Evolutionary conservation across 1,139 yeast genomes (phyloP).

Genomic region (Nakaseomyces sp.): DNA sequence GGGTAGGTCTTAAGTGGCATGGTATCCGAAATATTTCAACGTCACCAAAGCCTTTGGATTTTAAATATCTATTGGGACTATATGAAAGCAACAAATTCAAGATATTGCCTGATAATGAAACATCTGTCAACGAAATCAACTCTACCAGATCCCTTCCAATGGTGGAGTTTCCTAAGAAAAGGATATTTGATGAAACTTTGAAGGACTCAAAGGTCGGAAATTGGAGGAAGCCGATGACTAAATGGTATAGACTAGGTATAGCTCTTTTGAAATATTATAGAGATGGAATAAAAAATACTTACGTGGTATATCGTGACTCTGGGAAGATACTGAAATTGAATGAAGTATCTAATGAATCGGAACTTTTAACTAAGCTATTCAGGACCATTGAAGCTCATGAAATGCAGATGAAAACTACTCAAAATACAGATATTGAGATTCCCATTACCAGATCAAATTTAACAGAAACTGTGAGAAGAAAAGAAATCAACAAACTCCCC

Average conservation of each 20-base stretch:
- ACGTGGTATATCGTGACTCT: constrained; percentile 15
- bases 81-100: neutral
- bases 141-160: constrained; percentile 19
- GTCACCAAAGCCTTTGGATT: neutral
- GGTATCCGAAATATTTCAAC: neutral
- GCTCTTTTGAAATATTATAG: constrained; percentile 19
- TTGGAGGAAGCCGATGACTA: constrained; percentile 26
- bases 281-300: constrained; percentile 21
- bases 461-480: constrained; percentile 20
- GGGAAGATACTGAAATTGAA: constrained; percentile 5
- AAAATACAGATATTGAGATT: constrained; percentile 4
- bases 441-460: constrained; percentile 19
- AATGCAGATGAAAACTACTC: constrained; percentile 8
- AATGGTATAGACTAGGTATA: constrained; percentile 25
- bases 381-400: constrained; percentile 19
- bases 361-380: neutral
- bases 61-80: neutral
- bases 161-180: constrained; percentile 16
- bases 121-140: constrained; percentile 9
- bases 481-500: constrained; percentile 27
- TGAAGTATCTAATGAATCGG: neutral
- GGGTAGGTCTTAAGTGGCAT: neutral
- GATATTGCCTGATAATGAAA: neutral
- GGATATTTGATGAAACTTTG: constrained; percentile 16
- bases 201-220: constrained; percentile 17